A percentile compares a stretch with the other conserved stretches of the same genome.
phyloP scores from a whole-genome alignment of 2,329 filamentous ascomycete genomes.

The Phyllosticta citriasiana region DNA sequence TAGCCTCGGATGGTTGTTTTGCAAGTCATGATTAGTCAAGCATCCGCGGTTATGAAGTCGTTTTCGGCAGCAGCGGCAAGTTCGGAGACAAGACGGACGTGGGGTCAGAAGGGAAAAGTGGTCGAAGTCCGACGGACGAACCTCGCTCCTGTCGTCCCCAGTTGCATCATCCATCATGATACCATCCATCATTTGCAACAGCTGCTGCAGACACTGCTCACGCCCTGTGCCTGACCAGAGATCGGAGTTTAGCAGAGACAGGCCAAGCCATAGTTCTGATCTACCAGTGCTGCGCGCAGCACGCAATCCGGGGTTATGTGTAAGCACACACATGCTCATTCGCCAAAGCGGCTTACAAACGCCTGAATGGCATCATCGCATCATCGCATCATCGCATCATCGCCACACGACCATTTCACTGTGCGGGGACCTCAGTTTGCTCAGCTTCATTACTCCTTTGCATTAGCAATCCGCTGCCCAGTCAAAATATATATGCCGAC shows the following conservation, averaged over 20 bases:
- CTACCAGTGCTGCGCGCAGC: conserved; percentile 1
- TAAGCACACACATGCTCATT: conserved; percentile 4
- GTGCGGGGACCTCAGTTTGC: conserved; percentile 6
- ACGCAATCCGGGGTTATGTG: conserved; percentile 8
- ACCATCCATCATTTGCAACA: not conserved
- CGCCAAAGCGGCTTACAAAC: conserved; percentile 5
- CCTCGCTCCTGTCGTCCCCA: not conserved
- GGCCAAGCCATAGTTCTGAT: not conserved
- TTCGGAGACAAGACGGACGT: not conserved
- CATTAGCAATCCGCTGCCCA: conserved; percentile 1
- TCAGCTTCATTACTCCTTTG: not conserved
- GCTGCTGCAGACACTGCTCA: too few relatives aligned
- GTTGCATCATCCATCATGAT: not conserved
- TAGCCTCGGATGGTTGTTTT: not conserved
- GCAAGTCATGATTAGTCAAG: not conserved
- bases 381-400: conserved; percentile 10
- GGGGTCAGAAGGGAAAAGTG: not conserved
- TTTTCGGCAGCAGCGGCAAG: not conserved
- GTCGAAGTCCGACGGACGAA: not conserved
- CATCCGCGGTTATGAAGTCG: not conserved
- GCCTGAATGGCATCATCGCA: conserved; percentile 10
- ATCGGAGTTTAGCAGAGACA: not conserved
- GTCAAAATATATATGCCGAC: not conserved
- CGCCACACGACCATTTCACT: not conserved
- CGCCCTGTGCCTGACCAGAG: not conserved